phyloP scores from a whole-genome alignment of 1,139 yeast species.

The Diutina neorugosa region DNA sequence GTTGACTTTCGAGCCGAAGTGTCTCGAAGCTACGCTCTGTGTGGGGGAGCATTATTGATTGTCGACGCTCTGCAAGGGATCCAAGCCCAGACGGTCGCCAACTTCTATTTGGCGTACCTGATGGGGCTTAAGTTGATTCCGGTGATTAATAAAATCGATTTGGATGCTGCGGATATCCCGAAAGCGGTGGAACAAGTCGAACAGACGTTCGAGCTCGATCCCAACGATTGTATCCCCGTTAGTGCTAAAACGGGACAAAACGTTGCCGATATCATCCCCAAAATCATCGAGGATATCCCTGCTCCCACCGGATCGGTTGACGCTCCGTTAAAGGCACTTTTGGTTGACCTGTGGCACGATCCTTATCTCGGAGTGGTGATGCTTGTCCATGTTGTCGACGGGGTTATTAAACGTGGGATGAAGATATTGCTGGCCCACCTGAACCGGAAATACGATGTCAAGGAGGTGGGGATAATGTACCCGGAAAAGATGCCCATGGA shows the following conservation, averaged over 20 bases:
- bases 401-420: constrained; percentile 60
- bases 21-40: constrained; percentile 84
- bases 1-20: constrained; percentile 95
- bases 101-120: constrained; percentile 80
- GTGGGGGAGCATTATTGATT: constrained; percentile 84
- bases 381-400: constrained; percentile 78
- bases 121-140: constrained; percentile 77
- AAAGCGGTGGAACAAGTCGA: constrained; percentile 76
- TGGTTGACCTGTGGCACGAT: constrained; percentile 97
- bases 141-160: constrained; percentile 82
- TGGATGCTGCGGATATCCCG: constrained; percentile 79
- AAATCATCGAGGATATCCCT: constrained; percentile 68
- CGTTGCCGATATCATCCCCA: constrained; percentile 66
- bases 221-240: constrained; percentile 68
- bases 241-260: constrained; percentile 88
- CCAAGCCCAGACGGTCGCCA: constrained; percentile 96
- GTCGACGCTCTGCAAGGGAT: constrained; percentile 97
- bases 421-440: constrained; percentile 72
- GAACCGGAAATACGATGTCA: constrained; percentile 64
- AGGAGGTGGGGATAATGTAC: constrained; percentile 91
- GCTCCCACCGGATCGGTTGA: constrained; percentile 44
- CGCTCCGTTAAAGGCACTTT: constrained; percentile 59
- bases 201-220: constrained; percentile 66
- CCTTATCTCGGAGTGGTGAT: constrained; percentile 87
- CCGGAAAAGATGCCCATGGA: constrained; percentile 69